phyloP scores from a whole-genome alignment of 768 basidiomycete genomes.

The Phaffia tasmanica region DNA sequence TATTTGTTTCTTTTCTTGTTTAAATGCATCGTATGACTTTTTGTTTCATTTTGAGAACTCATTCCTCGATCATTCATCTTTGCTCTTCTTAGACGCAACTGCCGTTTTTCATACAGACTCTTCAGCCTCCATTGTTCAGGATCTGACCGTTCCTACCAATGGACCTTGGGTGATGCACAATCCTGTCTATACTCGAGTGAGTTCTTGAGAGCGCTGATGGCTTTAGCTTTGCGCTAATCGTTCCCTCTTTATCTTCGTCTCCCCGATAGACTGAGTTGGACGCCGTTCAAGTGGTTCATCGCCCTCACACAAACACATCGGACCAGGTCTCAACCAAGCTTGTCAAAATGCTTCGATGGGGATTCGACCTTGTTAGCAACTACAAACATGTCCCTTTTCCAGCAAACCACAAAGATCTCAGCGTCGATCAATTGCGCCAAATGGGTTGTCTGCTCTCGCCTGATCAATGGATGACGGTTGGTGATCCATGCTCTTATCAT shows the following conservation, averaged over 20 bases:
- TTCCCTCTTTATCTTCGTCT: neutral
- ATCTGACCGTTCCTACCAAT: slow-evolving; percentile 24
- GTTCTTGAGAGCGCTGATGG: slow-evolving; percentile 59
- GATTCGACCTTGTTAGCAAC: slow-evolving; percentile 62
- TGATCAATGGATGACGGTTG: slow-evolving; percentile 61
- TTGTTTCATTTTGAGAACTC: too few relatives aligned
- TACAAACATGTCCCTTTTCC: slow-evolving; percentile 22
- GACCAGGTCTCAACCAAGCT: slow-evolving; percentile 64
- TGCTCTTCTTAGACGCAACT: too few relatives aligned
- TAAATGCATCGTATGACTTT: too few relatives aligned
- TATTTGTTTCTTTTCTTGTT: neutral
- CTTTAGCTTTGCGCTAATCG: slow-evolving; percentile 39
- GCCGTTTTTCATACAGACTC: too few relatives aligned
- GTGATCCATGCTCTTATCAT: slow-evolving; percentile 28
- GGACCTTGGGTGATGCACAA: slow-evolving; percentile 75
- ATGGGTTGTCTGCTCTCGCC: slow-evolving; percentile 64
- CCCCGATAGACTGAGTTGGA: slow-evolving; percentile 30
- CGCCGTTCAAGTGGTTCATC: slow-evolving; percentile 56
- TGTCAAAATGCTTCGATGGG: slow-evolving; percentile 46
- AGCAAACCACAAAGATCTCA: slow-evolving; percentile 48
- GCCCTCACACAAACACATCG: slow-evolving; percentile 50
- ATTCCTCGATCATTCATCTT: too few relatives aligned
- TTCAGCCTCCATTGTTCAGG: too few relatives aligned
- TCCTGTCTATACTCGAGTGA: slow-evolving; percentile 67
- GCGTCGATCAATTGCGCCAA: slow-evolving; percentile 59